phyloP scores from a whole-genome alignment of 768 basidiomycete genomes.

The Tremella mesenterica region DNA sequence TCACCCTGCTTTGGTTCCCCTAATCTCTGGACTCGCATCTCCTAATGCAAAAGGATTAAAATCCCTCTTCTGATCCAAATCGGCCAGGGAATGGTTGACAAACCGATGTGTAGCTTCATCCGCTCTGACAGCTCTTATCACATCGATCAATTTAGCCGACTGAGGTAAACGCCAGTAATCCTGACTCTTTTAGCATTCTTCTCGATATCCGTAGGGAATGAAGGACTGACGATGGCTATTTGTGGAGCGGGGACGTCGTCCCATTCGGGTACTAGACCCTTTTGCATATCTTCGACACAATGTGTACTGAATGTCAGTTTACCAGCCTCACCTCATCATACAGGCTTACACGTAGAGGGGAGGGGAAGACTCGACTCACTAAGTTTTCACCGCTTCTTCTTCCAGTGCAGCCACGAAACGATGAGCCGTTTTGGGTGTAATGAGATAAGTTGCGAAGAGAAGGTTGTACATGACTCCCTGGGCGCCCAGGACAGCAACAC shows the following conservation, averaged over 20 bases:
- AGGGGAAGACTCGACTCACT: constrained; percentile 58
- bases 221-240: constrained; percentile 76
- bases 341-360: too few relatives aligned
- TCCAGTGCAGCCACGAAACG: constrained; percentile 88
- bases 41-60: constrained; percentile 64
- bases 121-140: constrained; percentile 82
- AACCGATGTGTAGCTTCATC: constrained; percentile 88
- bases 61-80: constrained; percentile 65
- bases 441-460: constrained; percentile 61
- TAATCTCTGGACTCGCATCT: constrained; percentile 77
- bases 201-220: background rate
- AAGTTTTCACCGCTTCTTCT: constrained; percentile 89
- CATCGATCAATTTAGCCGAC: constrained; percentile 56
- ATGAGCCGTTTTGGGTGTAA: constrained; percentile 50
- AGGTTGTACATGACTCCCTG: constrained; percentile 57
- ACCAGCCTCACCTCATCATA: too few relatives aligned
- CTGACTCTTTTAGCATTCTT: constrained; percentile 1
- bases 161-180: constrained; percentile 60
- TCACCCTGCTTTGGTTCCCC: constrained; percentile 67
- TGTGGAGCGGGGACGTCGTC: constrained; percentile 63
- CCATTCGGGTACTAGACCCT: constrained; percentile 48
- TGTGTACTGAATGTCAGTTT: constrained; percentile 49
- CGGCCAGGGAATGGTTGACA: constrained; percentile 91
- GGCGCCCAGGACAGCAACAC: constrained; percentile 72
- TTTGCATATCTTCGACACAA: constrained; percentile 67